Base-by-base conservation (phyloP, 1,284 basidiomycete species). In the Prillingera fragicola region DNA sequence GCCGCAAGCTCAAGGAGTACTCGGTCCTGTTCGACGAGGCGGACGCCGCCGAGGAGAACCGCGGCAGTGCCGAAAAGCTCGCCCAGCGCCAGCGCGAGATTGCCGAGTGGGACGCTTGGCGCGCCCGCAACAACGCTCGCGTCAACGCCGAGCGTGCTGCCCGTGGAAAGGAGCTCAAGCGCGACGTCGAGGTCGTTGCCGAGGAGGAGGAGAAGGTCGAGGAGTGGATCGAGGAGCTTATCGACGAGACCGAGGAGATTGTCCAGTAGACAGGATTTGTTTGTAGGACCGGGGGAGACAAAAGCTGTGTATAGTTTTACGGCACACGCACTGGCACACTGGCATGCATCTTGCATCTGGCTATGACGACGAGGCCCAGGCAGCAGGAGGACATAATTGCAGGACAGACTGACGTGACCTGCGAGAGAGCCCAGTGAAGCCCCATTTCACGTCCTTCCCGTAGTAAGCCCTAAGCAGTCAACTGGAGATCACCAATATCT, bases 21-120 rank as follows among this genome's bases (percentile, higher is more conserved):
- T 87, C 88, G 60, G 82, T 88, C 23, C 74, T 78, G 34, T 98
- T 98, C 72, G 95, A 99, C 50, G 94, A 98, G 74, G 90, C 94
- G 64, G 95, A 99, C 68, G 87, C 89, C 33, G 83, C 87, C 25
- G 91, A 96, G 71, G 90, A 94, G 74, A 89, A 84, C 73, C 88
- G 86, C 63, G 85, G 94, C 57, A 90, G 85, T 53, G 88, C 91
- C 6, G 94, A 97, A 73, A 80, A 96, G 46, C 81, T 94, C 58
- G 90, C 91, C 27, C 82, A 84, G 54, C 82, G 95, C 62, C 86
- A 88, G 73, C 80, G 94, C 49, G 80, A 95, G 45, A 84, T 98
- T 56, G 87, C 95, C 62, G 94, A 99, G 73, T 99, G 95, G 95
- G 94, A 98, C 73, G 87, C 91, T 26, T 98, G 95, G 95, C 65